A percentile compares a stretch with the other conserved stretches of the same genome.
Conservation (phyloP, 73 alveolate species). For the Paramecium octaurelia region DNA sequence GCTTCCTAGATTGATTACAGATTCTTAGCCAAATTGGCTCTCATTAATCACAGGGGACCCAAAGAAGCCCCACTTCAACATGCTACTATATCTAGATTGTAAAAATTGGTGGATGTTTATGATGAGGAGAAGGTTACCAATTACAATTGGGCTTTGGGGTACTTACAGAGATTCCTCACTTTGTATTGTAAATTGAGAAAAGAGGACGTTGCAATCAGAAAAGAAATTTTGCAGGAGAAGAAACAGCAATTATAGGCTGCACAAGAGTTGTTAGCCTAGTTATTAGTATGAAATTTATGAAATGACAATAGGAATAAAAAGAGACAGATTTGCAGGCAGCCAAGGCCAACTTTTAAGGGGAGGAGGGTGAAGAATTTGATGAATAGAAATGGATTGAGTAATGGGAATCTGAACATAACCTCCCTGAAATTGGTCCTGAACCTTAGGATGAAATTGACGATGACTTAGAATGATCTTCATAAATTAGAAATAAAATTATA, state of each 20-base stretch:
- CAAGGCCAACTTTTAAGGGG: neutral
- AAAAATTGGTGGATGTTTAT: neutral
- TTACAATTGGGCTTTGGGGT: conserved; percentile 1
- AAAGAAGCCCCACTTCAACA: neutral
- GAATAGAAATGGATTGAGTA: neutral
- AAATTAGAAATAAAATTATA: neutral
- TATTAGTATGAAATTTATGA: neutral
- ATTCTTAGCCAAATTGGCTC: neutral
- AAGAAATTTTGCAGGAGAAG: neutral
- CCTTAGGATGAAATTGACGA: conserved; percentile 19
- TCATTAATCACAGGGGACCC: conserved; percentile 6
- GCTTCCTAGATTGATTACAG: neutral
- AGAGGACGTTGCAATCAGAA: conserved; percentile 19
- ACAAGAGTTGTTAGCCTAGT: neutral
- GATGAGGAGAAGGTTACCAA: neutral
- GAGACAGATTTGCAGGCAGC: neutral
- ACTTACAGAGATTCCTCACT: neutral
- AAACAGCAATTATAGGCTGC: neutral
- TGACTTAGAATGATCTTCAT: conserved; percentile 18
- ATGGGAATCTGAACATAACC: conserved; percentile 12
- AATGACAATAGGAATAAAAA: conserved; percentile 3
- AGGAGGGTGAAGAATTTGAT: conserved; percentile 36
- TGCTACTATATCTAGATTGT: neutral
- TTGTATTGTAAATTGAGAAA: conserved; percentile 11
- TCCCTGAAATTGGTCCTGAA: neutral